Evolutionary conservation across 768 basidiomycete species (phyloP).

Genomic region (Sutorius australiensis): DNA sequence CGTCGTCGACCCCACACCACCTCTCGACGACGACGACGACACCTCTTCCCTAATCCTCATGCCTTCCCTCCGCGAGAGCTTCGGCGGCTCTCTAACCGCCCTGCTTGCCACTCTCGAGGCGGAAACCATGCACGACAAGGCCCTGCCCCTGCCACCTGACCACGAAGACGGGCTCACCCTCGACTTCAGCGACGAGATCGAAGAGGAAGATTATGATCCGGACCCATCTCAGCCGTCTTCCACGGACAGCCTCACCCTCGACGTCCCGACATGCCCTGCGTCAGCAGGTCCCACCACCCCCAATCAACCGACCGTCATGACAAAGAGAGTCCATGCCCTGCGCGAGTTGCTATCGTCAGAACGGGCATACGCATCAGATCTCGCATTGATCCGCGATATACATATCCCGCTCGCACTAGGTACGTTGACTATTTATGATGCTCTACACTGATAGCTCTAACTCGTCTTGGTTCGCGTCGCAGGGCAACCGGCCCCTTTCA

Average conservation of each 20-base stretch:
- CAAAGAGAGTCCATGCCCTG: slow-evolving; percentile 75
- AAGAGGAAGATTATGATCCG: slow-evolving; percentile 29
- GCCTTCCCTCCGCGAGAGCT: slow-evolving; percentile 30
- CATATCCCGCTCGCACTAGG: slow-evolving; percentile 79
- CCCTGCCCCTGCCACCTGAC: slow-evolving; percentile 28
- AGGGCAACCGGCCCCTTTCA: slow-evolving; percentile 43
- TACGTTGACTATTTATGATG: slow-evolving; percentile 31
- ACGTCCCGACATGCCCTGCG: slow-evolving; percentile 3
- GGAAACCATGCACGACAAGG: slow-evolving; percentile 30
- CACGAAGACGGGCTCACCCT: slow-evolving; percentile 21
- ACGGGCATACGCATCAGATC: slow-evolving; percentile 78
- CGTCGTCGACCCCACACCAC: not conserved
- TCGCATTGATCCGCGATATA: slow-evolving; percentile 71
- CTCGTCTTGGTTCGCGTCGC: not conserved
- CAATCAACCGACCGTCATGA: slow-evolving; percentile 37
- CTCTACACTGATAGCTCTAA: slow-evolving; percentile 8
- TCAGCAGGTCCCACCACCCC: slow-evolving; percentile 17
- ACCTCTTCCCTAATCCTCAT: slow-evolving; percentile 20
- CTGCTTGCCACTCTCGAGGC: slow-evolving; percentile 31
- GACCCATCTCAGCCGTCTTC: slow-evolving; percentile 24
- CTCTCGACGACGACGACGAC: slow-evolving; percentile 12
- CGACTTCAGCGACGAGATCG: slow-evolving; percentile 22
- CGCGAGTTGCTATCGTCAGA: slow-evolving; percentile 77
- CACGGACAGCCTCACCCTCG: slow-evolving; percentile 26
- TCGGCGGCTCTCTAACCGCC: slow-evolving; percentile 31